Evolutionary conservation across 805 yeast genomes (phyloP), one percentile per base, ranked within the genome.

Genomic region (Yarrowia divulgata): DNA sequence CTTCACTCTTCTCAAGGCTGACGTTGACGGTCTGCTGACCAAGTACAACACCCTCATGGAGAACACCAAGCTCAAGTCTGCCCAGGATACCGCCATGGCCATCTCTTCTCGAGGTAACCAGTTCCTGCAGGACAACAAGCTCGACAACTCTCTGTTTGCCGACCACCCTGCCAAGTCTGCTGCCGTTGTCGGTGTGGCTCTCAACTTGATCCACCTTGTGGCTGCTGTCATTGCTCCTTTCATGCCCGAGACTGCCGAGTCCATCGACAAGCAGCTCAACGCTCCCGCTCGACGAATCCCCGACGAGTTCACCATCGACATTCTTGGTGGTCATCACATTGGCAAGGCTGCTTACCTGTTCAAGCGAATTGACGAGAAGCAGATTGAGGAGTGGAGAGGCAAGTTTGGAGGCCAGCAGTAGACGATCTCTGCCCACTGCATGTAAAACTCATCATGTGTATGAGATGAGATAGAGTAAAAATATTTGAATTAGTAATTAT

Each of bases 121-220:
- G 79, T 95, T 94, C 85, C 85, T 95, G 78, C 99, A 95, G 82
- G 99, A 94, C 66, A 93, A 93, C 82, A 93, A 93, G 81, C 85
- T 95, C 75, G 98, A 94, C 80, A 95, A 95, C 84, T 83, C 90
- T 10, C 83, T 93, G 73, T 91, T 88, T 79, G 85, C 87, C 69
- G 87, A 91, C 75, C 78, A 81, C 62, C 97, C 97, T 54, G 91
- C 85, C 42, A 87, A 87, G 75, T 86, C 97, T 14, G 97, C 93
- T 76, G 97, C 97, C 3, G 97, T 94, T 67, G 90, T 95, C 69
- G 97, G 91, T 72, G 90, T 91, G 67, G 98, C 97, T 70, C 83
- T 95, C 78, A 95, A 94, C 81, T 83, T 94, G 77, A 87, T 94
- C 63, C 93, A 93, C 80, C 81, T 92, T 72, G 87, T 95, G n/a